These are phyloP conservation scores for Micractinium sp. DNA, from an alignment of 139 green algal genomes.

Conservation along the genomic window DNA sequence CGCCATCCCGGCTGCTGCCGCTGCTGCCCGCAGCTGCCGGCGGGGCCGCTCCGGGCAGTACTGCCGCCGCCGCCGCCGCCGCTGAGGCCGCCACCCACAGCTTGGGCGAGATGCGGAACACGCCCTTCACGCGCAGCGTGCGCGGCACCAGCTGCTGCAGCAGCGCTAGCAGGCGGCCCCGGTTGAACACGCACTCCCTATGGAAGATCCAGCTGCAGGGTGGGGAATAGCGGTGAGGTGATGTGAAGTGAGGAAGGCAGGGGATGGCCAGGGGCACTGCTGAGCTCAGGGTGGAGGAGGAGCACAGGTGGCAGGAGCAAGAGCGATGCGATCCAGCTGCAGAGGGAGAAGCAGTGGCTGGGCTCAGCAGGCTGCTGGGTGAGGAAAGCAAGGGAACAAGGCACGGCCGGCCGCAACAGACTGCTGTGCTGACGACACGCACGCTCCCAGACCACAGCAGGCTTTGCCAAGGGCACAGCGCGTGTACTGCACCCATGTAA, in stretches of 20 bases:
- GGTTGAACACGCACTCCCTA: constrained; percentile 48
- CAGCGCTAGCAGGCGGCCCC: constrained; percentile 29
- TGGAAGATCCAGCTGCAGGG: constrained; percentile 60
- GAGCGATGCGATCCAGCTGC: too few relatives aligned
- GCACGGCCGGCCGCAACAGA: neutral
- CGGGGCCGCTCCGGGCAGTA: too few relatives aligned
- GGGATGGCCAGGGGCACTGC: too few relatives aligned
- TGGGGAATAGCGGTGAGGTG: neutral
- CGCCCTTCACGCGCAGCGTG: constrained; percentile 51
- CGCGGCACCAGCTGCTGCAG: constrained; percentile 31
- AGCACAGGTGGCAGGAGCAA: neutral
- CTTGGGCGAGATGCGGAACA: constrained; percentile 45
- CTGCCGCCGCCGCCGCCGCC: neutral
- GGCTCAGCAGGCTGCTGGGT: too few relatives aligned
- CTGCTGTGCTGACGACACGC: neutral
- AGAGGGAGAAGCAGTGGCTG: too few relatives aligned
- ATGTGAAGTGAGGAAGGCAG: neutral
- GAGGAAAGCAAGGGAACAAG: too few relatives aligned
- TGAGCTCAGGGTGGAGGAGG: neutral
- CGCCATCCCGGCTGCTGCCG: neutral
- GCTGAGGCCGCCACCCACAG: constrained; percentile 38
- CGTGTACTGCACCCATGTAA: neutral
- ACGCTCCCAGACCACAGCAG: too few relatives aligned
- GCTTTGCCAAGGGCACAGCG: too few relatives aligned
- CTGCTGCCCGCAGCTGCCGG: neutral